phyloP scores from a whole-genome alignment of 1,284 basidiomycete genomes.

The Trichosporon sp. region DNA sequence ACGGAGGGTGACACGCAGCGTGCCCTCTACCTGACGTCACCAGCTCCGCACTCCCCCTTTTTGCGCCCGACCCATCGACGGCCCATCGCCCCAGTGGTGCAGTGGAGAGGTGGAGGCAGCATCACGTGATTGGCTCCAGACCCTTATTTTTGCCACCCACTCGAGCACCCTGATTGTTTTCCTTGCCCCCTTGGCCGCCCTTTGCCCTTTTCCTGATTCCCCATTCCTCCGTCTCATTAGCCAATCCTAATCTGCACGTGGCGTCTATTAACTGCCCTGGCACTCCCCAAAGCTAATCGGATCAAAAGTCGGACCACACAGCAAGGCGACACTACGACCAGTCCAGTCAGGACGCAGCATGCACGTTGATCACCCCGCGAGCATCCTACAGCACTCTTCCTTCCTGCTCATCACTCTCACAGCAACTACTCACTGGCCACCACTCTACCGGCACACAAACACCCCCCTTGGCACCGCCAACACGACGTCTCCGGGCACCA shows the following conservation, averaged over 20 bases:
- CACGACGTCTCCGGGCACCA: conserved; percentile 13
- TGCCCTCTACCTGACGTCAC: neutral
- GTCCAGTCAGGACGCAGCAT: conserved; percentile 11
- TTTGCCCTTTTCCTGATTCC: conserved; percentile 8
- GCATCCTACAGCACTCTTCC: neutral
- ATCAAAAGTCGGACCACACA: conserved; percentile 16
- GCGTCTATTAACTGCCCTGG: neutral
- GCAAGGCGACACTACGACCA: neutral
- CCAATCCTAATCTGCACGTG: neutral
- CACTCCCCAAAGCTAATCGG: neutral
- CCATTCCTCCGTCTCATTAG: conserved; percentile 4
- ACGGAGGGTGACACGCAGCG: neutral
- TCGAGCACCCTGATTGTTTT: conserved; percentile 1
- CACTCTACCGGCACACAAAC: neutral
- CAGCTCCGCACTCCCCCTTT: conserved; percentile 1
- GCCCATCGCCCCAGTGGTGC: neutral
- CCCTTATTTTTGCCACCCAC: conserved; percentile 13
- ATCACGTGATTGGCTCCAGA: conserved; percentile 10
- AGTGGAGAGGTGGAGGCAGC: neutral
- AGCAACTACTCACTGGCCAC: conserved; percentile 16
- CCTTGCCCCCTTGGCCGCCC: conserved; percentile 4
- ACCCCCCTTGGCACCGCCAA: neutral
- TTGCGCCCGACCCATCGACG: neutral
- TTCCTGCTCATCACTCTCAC: conserved; percentile 9
- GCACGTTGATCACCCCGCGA: conserved; percentile 10